Evolutionary conservation across 2,329 filamentous ascomycete genomes (phyloP).

Genomic region (Nothomitra cinnamomea): DNA sequence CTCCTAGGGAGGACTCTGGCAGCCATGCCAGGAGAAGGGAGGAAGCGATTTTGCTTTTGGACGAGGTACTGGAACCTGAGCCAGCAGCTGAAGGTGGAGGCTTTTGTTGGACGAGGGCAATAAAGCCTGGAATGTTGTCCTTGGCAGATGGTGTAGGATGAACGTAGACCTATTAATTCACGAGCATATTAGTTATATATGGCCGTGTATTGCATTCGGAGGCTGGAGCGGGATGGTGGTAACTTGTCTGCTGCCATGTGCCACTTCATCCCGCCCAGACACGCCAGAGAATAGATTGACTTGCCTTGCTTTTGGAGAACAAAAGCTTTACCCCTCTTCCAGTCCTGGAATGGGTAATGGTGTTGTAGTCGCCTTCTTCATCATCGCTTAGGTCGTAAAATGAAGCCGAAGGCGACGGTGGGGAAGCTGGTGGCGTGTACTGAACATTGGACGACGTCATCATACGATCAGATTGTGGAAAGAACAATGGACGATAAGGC

Average conservation of each 20-base stretch:
- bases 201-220: neutral
- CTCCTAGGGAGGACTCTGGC: constrained; percentile 74
- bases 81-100: constrained; percentile 26
- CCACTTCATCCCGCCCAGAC: neutral
- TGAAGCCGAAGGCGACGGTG: constrained; percentile 63
- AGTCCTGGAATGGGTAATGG: constrained; percentile 62
- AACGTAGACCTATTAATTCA: constrained; percentile 60
- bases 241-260: neutral
- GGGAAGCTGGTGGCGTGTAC: constrained; percentile 11
- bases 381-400: constrained; percentile 96
- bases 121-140: constrained; percentile 89
- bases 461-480: neutral
- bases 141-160: constrained; percentile 85
- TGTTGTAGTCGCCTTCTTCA: constrained; percentile 89
- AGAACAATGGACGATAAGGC: too few relatives aligned
- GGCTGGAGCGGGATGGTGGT: neutral
- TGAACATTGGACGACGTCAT: neutral
- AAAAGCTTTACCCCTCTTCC: constrained; percentile 81
- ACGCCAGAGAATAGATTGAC: constrained; percentile 11
- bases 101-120: constrained; percentile 87
- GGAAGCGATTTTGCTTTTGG: constrained; percentile 29
- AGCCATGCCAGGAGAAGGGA: constrained; percentile 85
- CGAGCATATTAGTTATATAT: neutral
- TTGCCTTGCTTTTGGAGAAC: constrained; percentile 89
- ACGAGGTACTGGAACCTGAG: constrained; percentile 26